Evolutionary conservation across 768 basidiomycete species (phyloP).

Genomic region (Boletus pseudopeckii): DNA sequence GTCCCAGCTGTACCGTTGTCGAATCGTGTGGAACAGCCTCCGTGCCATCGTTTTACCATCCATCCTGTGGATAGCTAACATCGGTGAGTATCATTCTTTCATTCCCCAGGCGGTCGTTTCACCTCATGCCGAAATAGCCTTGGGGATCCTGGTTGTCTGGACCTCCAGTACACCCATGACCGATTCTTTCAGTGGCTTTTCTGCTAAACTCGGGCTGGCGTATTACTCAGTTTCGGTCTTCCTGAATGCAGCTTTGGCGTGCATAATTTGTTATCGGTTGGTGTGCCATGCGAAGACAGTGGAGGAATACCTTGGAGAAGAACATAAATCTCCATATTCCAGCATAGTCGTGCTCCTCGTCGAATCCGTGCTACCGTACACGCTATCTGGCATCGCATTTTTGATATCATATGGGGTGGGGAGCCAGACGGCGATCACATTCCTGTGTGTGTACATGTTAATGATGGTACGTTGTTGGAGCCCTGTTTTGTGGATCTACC

Average conservation of each 20-base stretch:
- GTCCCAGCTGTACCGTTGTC: constrained; percentile 37
- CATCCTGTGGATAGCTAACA: constrained; percentile 7
- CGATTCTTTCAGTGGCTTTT: not conserved
- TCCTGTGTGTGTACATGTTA: constrained; percentile 6
- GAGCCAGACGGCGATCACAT: not conserved
- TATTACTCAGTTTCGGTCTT: constrained; percentile 1
- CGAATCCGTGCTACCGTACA: constrained; percentile 15
- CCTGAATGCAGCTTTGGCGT: constrained; percentile 6
- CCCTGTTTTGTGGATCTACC: not conserved
- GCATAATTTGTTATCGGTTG: constrained; percentile 10
- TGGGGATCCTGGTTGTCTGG: not conserved
- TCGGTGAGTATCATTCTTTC: not conserved
- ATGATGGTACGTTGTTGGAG: constrained; percentile 3
- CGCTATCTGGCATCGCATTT: constrained; percentile 12
- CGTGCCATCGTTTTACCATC: constrained; percentile 5
- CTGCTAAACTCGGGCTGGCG: not conserved
- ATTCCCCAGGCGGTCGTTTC: not conserved
- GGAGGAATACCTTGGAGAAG: not conserved
- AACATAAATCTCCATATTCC: not conserved
- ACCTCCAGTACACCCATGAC: not conserved
- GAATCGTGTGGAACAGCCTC: constrained; percentile 27
- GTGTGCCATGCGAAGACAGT: not conserved
- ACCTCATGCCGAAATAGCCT: not conserved
- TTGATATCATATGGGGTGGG: constrained; percentile 2
- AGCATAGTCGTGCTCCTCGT: not conserved